A percentile compares a stretch with the other conserved stretches of the same genome.
These are phyloP conservation scores for Mortierella sp. DNA, from an alignment of 371 early-diverging fungal genomes.

Conservation along the genomic window DNA sequence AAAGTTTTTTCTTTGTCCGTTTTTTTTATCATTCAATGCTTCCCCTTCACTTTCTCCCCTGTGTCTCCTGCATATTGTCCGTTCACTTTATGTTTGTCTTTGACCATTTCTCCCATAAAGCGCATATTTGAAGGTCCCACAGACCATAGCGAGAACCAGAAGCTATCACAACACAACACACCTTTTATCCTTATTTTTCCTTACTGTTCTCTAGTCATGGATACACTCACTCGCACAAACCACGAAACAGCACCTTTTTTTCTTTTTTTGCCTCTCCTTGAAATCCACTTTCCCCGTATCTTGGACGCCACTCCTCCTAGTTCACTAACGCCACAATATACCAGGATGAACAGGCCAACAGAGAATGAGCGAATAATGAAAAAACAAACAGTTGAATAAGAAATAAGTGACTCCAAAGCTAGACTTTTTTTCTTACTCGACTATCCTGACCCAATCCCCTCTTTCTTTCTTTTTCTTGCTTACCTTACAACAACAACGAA, in stretches of 20 bases:
- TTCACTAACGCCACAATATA: not conserved
- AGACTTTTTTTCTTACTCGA: not conserved
- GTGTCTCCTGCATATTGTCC: constrained; percentile 8
- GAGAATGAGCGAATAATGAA: too few species aligned
- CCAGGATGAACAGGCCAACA: not conserved
- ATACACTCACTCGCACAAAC: not conserved
- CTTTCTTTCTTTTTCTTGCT: not conserved
- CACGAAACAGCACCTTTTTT: not conserved
- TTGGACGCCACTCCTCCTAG: not conserved
- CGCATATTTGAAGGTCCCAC: not conserved
- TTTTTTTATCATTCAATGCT: not conserved
- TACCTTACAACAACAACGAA: not conserved
- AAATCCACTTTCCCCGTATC: not conserved
- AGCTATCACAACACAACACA: not conserved
- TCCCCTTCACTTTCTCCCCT: not conserved
- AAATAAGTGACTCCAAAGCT: not conserved
- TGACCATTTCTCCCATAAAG: not conserved
- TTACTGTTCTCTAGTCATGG: not conserved
- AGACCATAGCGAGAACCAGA: not conserved
- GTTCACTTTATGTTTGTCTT: not conserved
- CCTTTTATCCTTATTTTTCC: not conserved
- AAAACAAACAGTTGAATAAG: not conserved
- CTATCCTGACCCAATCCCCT: not conserved
- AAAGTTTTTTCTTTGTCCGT: not conserved
- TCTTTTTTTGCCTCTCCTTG: not conserved